phyloP scores from a whole-genome alignment of 1,284 basidiomycete genomes.

The Waitea zeae region DNA sequence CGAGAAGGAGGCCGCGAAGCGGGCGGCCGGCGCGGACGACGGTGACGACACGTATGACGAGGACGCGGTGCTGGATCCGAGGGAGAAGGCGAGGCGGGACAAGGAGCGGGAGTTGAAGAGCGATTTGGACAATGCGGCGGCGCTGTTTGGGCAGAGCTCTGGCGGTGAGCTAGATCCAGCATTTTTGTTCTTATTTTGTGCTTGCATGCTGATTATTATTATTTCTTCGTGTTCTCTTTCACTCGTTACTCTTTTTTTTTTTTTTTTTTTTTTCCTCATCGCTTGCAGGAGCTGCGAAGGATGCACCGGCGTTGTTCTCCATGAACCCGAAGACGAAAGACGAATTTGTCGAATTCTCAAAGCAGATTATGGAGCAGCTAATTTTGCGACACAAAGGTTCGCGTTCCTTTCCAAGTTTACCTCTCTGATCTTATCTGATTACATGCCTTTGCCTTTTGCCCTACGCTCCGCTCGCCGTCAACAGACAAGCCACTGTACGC shows the following conservation, averaged over 20 bases:
- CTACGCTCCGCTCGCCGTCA: not conserved
- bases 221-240: no score
- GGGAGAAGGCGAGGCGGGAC: constrained; percentile 58
- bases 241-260: not conserved
- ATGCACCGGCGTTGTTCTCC: constrained; percentile 36
- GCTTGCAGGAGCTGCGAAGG: constrained; percentile 40
- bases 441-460: not conserved
- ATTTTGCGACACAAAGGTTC: constrained; percentile 48
- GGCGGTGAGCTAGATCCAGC: constrained; percentile 52
- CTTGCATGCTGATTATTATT: not conserved
- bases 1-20: constrained; percentile 66
- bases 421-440: not conserved
- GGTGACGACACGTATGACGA: constrained; percentile 40
- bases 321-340: constrained; percentile 72
- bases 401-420: not conserved
- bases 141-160: constrained; percentile 57
- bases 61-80: constrained; percentile 66
- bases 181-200: no score
- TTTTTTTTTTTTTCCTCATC: not conserved
- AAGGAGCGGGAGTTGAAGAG: constrained; percentile 69
- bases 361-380: constrained; percentile 53
- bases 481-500: constrained; percentile 64
- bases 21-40: constrained; percentile 30
- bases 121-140: constrained; percentile 71
- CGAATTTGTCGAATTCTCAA: constrained; percentile 63